These are phyloP conservation scores for Sporothrix brasiliensis DNA, from an alignment of 2,329 filamentous ascomycete species.

Conservation along the genomic window DNA sequence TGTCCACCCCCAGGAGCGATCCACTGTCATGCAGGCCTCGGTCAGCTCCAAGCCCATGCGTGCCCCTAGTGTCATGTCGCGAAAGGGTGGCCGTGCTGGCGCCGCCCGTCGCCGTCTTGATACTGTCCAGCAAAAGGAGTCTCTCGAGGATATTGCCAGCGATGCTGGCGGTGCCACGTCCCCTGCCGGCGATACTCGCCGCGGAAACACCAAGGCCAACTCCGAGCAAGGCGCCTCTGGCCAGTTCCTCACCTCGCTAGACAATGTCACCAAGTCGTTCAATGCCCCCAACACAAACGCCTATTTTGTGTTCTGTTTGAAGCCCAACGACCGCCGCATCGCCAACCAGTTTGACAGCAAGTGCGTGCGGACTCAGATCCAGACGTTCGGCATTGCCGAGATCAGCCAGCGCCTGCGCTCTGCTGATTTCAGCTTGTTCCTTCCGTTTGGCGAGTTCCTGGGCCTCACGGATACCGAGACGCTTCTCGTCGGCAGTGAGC, in stretches of 20 bases:
- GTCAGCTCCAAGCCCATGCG: slow-evolving; percentile 94
- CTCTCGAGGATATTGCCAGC: slow-evolving; percentile 50
- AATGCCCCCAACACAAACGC: slow-evolving; percentile 81
- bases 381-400: slow-evolving; percentile 94
- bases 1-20: slow-evolving; percentile 87
- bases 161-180: slow-evolving; percentile 42
- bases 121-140: slow-evolving; percentile 46
- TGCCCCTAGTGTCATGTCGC: slow-evolving; percentile 87
- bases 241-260: slow-evolving; percentile 85
- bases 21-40: slow-evolving; percentile 91
- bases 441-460: slow-evolving; percentile 94
- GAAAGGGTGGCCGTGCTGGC: slow-evolving; percentile 54
- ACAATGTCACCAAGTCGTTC: slow-evolving; percentile 87
- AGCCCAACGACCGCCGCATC: slow-evolving; percentile 94
- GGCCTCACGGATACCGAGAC: slow-evolving; percentile 83
- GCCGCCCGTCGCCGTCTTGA: slow-evolving; percentile 42
- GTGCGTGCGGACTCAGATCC: slow-evolving; percentile 90
- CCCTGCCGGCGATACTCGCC: slow-evolving; percentile 45
- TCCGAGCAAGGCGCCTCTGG: slow-evolving; percentile 84
- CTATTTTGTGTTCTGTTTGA: slow-evolving; percentile 96
- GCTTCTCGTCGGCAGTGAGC: slow-evolving; percentile 86
- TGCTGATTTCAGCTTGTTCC: slow-evolving; percentile 92
- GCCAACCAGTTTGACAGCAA: slow-evolving; percentile 99
- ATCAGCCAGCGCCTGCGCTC: slow-evolving; percentile 92
- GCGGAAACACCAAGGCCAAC: slow-evolving; percentile 32